Percentiles rank a stretch among this genome's conserved stretches.
phyloP scores from a whole-genome alignment of 148 eudicot genomes.

The Silene latifolia region DNA sequence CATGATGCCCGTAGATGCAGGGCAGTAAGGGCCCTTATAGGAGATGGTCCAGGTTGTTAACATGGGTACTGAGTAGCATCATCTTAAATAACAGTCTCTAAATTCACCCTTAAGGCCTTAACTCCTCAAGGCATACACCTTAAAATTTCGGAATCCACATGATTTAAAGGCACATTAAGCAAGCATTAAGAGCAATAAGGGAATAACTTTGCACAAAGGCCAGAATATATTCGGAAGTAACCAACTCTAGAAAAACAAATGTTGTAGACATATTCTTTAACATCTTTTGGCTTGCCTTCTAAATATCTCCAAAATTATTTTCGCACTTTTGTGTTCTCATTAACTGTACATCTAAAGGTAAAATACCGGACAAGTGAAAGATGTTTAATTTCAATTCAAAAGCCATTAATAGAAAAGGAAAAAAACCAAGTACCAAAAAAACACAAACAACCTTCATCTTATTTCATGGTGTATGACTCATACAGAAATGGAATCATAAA shows the following conservation, averaged over 20 bases:
- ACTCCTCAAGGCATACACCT: neutral
- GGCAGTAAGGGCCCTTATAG: neutral
- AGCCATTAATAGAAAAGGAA: no score
- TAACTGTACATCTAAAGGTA: neutral
- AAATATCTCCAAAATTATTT: neutral
- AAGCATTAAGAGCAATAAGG: neutral
- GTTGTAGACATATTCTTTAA: constrained; percentile 1
- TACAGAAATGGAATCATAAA: neutral
- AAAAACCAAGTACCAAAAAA: no score
- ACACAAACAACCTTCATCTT: no score
- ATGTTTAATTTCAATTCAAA: no score
- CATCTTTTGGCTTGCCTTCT: neutral
- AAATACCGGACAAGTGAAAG: neutral
- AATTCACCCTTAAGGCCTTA: neutral
- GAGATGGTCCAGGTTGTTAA: neutral
- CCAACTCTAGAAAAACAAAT: neutral
- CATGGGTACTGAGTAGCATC: neutral
- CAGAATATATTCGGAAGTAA: neutral
- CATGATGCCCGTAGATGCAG: no score
- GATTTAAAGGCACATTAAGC: neutral
- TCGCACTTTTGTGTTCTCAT: neutral
- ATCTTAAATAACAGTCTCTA: neutral
- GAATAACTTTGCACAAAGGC: neutral
- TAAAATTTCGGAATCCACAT: neutral
- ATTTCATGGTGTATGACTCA: no score